Evolutionary conservation across 768 basidiomycete species (phyloP).

Genomic region (Grammothele lineata): DNA sequence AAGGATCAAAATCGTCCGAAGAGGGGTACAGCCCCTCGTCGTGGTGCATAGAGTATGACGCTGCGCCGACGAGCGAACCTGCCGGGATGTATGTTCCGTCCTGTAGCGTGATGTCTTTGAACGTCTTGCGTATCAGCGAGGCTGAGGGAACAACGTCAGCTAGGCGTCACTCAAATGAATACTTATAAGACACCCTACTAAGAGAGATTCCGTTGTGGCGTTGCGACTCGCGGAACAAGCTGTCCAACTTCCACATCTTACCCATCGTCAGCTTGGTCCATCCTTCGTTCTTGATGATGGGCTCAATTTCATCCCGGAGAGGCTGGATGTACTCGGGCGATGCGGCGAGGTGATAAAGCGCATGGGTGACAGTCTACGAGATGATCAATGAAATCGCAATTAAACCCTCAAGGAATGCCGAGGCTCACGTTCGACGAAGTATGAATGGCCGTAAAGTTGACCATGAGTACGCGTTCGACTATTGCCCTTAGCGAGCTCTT

Average conservation of each 20-base stretch:
- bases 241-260: constrained; percentile 31
- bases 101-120: constrained; percentile 39
- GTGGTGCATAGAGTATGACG: constrained; percentile 28
- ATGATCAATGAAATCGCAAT: too few relatives aligned
- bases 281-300: constrained; percentile 22
- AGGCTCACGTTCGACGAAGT: too few relatives aligned
- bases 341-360: constrained; percentile 27
- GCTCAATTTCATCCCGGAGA: constrained; percentile 30
- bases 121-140: constrained; percentile 29
- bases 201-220: constrained; percentile 18
- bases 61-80: constrained; percentile 31
- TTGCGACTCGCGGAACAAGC: constrained; percentile 31
- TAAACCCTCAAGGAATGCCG: too few relatives aligned
- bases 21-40: constrained; percentile 25
- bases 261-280: constrained; percentile 28
- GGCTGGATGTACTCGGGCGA: constrained; percentile 23
- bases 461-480: too few relatives aligned
- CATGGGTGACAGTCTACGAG: constrained; percentile 25
- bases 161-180: background rate
- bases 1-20: constrained; percentile 37
- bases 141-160: constrained; percentile 2
- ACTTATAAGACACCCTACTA: constrained; percentile 9
- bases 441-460: too few relatives aligned
- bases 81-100: constrained; percentile 39
- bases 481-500: too few relatives aligned